Conservation (phyloP, 306 rosid species). For the Cercis canadensis region DNA sequence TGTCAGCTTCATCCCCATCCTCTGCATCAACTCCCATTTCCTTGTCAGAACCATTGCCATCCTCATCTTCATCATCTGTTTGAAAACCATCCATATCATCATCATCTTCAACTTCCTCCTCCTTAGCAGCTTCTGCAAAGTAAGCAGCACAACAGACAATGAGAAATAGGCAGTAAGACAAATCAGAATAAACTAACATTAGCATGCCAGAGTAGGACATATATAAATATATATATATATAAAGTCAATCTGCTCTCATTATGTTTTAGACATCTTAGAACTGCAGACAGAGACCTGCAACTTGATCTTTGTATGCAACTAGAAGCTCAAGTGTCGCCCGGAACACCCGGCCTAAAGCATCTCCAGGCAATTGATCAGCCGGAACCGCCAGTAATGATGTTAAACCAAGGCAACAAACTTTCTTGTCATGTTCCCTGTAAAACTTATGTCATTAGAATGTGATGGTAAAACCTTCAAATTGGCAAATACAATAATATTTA, state of each 20-base stretch:
- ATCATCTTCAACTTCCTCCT: slow-evolving; percentile 86
- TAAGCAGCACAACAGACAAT: slow-evolving; percentile 27
- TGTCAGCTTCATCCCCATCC: slow-evolving; percentile 87
- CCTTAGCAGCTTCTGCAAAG: slow-evolving; percentile 82
- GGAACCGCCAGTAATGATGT: slow-evolving; percentile 82
- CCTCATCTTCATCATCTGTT: slow-evolving; percentile 85
- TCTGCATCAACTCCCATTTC: slow-evolving; percentile 91
- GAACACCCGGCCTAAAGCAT: slow-evolving; percentile 90
- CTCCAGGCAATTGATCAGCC: slow-evolving; percentile 74
- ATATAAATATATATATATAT: too few species aligned
- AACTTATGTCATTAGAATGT: slow-evolving; percentile 19
- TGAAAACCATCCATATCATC: slow-evolving; percentile 97
- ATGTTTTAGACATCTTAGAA: background rate
- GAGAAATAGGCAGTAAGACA: slow-evolving; percentile 20
- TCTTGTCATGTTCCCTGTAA: slow-evolving; percentile 92
- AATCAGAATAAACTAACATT: background rate
- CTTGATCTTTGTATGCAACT: slow-evolving; percentile 91
- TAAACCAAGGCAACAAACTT: slow-evolving; percentile 94
- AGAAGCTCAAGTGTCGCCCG: slow-evolving; percentile 88
- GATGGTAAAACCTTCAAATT: slow-evolving; percentile 27
- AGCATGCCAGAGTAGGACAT: background rate
- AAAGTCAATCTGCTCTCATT: too few species aligned
- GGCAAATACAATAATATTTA: slow-evolving; percentile 19
- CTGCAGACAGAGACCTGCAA: slow-evolving; percentile 65
- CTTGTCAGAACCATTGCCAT: slow-evolving; percentile 83